phyloP scores from a whole-genome alignment of 176 grass and related monocot genomes.

The Bothriochloa decipiens region DNA sequence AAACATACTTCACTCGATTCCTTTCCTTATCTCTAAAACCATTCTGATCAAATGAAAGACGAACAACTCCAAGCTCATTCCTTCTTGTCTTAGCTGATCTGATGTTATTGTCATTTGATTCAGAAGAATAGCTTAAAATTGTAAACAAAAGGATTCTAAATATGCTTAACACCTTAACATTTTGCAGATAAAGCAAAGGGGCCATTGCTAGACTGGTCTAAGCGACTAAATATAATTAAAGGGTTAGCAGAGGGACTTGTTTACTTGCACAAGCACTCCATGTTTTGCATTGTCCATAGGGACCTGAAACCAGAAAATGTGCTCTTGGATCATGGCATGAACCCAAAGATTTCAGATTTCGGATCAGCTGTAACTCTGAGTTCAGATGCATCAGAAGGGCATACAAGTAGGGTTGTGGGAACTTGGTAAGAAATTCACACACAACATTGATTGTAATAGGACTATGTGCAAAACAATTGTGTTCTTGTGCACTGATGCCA shows the following conservation, averaged over 20 bases:
- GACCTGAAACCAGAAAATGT: conserved; percentile 46
- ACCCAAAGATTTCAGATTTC: conserved; percentile 46
- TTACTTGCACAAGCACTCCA: conserved; percentile 42
- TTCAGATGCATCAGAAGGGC: conserved; percentile 40
- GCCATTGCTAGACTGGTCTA: conserved; percentile 31
- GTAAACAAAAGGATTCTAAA: neutral
- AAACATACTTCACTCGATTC: neutral
- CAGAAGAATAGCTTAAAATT: neutral
- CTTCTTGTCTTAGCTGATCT: neutral
- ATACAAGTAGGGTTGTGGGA: conserved; percentile 32
- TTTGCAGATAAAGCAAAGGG: conserved; percentile 23
- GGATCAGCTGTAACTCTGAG: conserved; percentile 30
- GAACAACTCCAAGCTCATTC: neutral
- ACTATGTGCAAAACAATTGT: neutral
- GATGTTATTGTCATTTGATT: neutral
- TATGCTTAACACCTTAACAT: neutral
- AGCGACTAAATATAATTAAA: conserved; percentile 41
- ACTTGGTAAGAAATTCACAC: conserved; percentile 32
- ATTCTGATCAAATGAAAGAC: neutral
- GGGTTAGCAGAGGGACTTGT: conserved; percentile 35
- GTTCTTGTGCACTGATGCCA: neutral
- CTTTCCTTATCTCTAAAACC: neutral
- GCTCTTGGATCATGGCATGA: conserved; percentile 36
- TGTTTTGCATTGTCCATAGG: conserved; percentile 31
- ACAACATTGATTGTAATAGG: neutral